A percentile compares a stretch with the other conserved stretches of the same genome.
Evolutionary conservation across 1,139 yeast species (phyloP).

Genomic region (Protomyces inouyei): DNA sequence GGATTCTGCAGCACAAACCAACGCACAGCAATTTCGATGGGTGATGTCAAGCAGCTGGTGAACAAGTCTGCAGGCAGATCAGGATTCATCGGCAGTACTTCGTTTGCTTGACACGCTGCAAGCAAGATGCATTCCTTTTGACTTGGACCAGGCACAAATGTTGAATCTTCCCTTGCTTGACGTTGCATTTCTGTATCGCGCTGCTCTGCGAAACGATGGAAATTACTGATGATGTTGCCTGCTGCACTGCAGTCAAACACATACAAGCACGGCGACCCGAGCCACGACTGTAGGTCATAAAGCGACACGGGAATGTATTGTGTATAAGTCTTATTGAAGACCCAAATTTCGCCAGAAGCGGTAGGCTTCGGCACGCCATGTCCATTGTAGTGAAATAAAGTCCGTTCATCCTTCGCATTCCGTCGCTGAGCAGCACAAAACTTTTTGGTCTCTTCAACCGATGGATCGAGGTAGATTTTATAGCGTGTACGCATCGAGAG

Average conservation of each 20-base stretch:
- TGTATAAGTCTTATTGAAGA: conserved; percentile 91
- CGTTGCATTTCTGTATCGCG: conserved; percentile 77
- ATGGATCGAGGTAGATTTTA: conserved; percentile 87
- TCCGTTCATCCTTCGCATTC: conserved; percentile 80
- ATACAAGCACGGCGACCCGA: conserved; percentile 95
- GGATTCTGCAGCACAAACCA: conserved; percentile 86
- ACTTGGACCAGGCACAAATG: conserved; percentile 49
- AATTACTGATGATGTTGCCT: conserved; percentile 86
- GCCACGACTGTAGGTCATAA: conserved; percentile 91
- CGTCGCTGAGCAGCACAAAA: conserved; percentile 84
- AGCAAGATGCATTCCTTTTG: conserved; percentile 82
- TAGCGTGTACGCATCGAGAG: conserved; percentile 81
- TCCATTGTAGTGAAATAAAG: conserved; percentile 91
- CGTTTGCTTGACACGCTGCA: conserved; percentile 88
- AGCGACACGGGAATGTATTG: conserved; percentile 94
- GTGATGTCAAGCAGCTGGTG: conserved; percentile 91
- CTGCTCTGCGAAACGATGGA: conserved; percentile 83
- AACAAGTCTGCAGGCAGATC: conserved; percentile 93
- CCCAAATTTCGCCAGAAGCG: conserved; percentile 98
- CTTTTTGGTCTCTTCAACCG: conserved; percentile 90
- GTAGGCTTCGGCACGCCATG: conserved; percentile 99
- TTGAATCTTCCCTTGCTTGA: conserved; percentile 34
- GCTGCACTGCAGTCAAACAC: conserved; percentile 95
- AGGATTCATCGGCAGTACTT: conserved; percentile 85
- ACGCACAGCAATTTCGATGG: conserved; percentile 86